Conservation (phyloP, 2,329 filamentous ascomycete genomes). For the Thielaviopsis euricoi region DNA sequence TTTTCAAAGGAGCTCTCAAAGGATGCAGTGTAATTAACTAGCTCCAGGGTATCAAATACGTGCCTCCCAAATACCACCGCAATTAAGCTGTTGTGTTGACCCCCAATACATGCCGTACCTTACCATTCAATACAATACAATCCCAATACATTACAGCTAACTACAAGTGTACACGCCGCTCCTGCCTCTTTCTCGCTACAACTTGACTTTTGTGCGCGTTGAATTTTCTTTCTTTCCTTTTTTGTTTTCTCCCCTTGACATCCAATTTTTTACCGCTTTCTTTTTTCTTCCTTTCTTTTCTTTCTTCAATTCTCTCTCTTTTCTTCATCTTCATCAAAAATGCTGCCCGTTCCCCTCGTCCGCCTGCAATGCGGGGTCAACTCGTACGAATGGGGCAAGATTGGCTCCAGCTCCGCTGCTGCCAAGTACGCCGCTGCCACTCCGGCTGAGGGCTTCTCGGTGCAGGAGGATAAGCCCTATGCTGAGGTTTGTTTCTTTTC, state of each 20-base stretch:
- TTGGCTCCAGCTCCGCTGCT: constrained; percentile 71
- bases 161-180: too few species aligned
- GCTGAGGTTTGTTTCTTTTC: constrained; percentile 61
- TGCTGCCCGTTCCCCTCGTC: constrained; percentile 64
- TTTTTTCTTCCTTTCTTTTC: not conserved
- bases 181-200: too few species aligned
- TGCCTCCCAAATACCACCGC: too few species aligned
- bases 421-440: constrained; percentile 82
- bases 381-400: constrained; percentile 98
- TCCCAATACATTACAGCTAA: too few species aligned
- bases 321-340: constrained; percentile 10
- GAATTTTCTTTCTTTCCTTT: not conserved
- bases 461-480: constrained; percentile 81
- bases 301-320: not conserved
- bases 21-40: too few species aligned
- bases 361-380: constrained; percentile 85
- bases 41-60: too few species aligned
- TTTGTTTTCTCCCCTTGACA: too few species aligned
- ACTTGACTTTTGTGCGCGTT: not conserved
- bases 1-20: too few species aligned
- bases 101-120: too few species aligned
- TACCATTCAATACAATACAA: too few species aligned
- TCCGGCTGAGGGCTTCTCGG: constrained; percentile 52
- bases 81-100: too few species aligned
- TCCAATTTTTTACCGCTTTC: not conserved